Percentiles rank a stretch among this genome's conserved stretches.
Evolutionary conservation across 805 yeast species (phyloP).

Genomic region (Candida bentonensis): DNA sequence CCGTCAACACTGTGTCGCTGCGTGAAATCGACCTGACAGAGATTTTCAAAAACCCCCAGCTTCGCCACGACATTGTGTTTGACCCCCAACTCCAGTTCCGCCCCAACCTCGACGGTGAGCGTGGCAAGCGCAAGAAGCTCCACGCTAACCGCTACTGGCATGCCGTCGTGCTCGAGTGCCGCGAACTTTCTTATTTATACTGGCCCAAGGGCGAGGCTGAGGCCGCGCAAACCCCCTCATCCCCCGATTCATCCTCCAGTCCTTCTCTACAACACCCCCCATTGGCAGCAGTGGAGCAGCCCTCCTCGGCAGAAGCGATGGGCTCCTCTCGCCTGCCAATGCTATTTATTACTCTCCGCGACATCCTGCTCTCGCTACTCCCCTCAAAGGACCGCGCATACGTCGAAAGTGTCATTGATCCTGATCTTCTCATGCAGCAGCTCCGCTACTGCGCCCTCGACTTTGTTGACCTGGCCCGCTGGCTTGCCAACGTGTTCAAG

Average conservation of each 20-base stretch:
- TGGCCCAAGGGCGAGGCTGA: background rate
- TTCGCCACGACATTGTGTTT: constrained; percentile 83
- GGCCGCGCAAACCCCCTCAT: too few relatives aligned
- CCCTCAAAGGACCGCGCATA: constrained; percentile 61
- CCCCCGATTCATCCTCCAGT: constrained; percentile 4
- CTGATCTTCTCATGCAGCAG: constrained; percentile 65
- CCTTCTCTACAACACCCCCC: constrained; percentile 1
- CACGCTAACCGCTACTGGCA: constrained; percentile 76
- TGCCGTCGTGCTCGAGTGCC: constrained; percentile 57
- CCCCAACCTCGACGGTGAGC: constrained; percentile 81
- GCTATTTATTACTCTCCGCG: constrained; percentile 64
- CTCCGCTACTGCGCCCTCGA: constrained; percentile 49
- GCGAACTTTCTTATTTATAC: constrained; percentile 15
- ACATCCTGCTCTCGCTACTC: constrained; percentile 56
- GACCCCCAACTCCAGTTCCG: constrained; percentile 88
- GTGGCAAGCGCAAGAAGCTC: constrained; percentile 65
- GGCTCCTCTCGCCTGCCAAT: constrained; percentile 39
- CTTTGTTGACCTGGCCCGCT: constrained; percentile 52
- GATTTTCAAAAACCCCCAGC: constrained; percentile 79
- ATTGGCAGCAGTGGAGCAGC: too few relatives aligned
- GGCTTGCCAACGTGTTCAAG: constrained; percentile 69
- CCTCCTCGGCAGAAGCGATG: background rate
- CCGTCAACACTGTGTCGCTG: constrained; percentile 66
- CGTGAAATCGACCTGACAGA: constrained; percentile 81
- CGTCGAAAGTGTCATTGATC: constrained; percentile 61